Evolutionary conservation across 192 early-diverging fungal genomes (phyloP).

Genomic region (Linnemannia exigua): DNA sequence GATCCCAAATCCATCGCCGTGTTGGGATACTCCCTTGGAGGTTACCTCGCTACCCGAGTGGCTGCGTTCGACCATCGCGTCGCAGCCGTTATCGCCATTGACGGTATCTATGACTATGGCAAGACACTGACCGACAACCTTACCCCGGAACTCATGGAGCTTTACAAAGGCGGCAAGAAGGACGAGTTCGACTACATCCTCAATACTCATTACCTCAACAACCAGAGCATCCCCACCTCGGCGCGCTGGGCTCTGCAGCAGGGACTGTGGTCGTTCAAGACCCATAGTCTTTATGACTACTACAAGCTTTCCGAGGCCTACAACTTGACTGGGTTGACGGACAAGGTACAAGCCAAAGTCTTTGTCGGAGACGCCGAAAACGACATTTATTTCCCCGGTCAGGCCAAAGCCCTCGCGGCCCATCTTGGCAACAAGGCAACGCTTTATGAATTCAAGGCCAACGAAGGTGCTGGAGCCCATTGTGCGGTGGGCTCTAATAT

Average conservation of each 20-base stretch:
- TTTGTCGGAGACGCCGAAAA: conserved; percentile 37
- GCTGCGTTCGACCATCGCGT: conserved; percentile 37
- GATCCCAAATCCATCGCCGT: conserved; percentile 29
- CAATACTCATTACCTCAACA: conserved; percentile 28
- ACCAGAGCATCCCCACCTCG: conserved; percentile 26
- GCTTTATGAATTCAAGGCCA: conserved; percentile 36
- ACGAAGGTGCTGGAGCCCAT: conserved; percentile 32
- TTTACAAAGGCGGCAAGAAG: conserved; percentile 36
- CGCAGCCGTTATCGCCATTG: conserved; percentile 35
- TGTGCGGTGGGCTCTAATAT: conserved; percentile 28
- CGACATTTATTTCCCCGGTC: conserved; percentile 34
- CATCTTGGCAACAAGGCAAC: conserved; percentile 35
- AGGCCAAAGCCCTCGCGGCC: conserved; percentile 31
- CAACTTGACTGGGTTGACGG: conserved; percentile 33
- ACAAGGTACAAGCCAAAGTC: conserved; percentile 27
- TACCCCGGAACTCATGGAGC: conserved; percentile 25
- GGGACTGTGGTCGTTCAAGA: conserved; percentile 34
- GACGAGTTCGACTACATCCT: conserved; percentile 28
- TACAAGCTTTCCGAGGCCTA: conserved; percentile 30
- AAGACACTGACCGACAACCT: conserved; percentile 36
- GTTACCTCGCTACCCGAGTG: conserved; percentile 37
- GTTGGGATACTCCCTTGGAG: conserved; percentile 41
- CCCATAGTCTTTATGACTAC: conserved; percentile 34
- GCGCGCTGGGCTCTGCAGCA: conserved; percentile 40
- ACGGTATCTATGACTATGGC: conserved; percentile 39